These are phyloP conservation scores for Cladosporium sp. DNA, from an alignment of 2,329 filamentous ascomycete genomes.

Conservation along the genomic window DNA sequence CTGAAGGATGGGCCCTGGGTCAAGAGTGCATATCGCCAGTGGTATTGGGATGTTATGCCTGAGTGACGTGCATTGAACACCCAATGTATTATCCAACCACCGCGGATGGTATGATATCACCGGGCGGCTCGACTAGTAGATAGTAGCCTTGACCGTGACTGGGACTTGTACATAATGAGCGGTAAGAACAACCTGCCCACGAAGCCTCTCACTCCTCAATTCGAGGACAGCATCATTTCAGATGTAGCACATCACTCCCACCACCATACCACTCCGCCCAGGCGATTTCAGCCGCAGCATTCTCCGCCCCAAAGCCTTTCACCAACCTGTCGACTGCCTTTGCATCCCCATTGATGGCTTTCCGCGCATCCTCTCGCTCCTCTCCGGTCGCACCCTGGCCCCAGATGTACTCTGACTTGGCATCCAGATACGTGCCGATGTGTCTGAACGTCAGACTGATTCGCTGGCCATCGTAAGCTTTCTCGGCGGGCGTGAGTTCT, in stretches of 20 bases:
- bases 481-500: conserved; percentile 71
- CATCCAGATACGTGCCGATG: conserved; percentile 81
- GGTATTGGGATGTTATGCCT: neutral
- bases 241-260: conserved; percentile 82
- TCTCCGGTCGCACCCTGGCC: conserved; percentile 84
- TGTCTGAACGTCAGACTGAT: conserved; percentile 90
- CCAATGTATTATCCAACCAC: too few relatives aligned
- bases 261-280: conserved; percentile 75
- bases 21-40: neutral
- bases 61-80: neutral
- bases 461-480: conserved; percentile 71
- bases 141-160: too few relatives aligned
- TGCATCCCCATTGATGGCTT: conserved; percentile 70
- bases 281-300: conserved; percentile 68
- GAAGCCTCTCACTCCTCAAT: neutral
- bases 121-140: too few relatives aligned
- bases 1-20: neutral
- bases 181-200: neutral
- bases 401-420: conserved; percentile 72
- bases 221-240: conserved; percentile 34
- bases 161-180: too few relatives aligned
- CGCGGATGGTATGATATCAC: neutral
- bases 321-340: conserved; percentile 69
- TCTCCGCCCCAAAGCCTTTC: conserved; percentile 80
- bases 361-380: conserved; percentile 58